phyloP scores from a whole-genome alignment of 345 rosid genomes.

The Populus ilicifolia region DNA sequence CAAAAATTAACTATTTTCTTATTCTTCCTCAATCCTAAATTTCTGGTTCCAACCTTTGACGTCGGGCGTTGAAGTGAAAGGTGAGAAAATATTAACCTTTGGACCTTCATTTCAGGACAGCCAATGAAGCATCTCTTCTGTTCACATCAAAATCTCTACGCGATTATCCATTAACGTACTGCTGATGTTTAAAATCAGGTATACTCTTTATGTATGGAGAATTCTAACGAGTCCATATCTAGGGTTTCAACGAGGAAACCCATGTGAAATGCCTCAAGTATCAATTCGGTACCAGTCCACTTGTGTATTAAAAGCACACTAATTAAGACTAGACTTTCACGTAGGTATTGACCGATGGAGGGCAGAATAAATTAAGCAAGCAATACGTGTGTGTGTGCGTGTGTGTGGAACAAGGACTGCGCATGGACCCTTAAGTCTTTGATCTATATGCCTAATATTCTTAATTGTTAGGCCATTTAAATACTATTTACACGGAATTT shows the following conservation, averaged over 20 bases:
- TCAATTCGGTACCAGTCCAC: constrained; percentile 19
- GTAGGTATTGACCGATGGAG: not conserved
- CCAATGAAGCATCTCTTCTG: not conserved
- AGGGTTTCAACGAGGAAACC: not conserved
- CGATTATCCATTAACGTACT: not conserved
- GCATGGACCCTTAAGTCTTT: not conserved
- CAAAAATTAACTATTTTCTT: too few species aligned
- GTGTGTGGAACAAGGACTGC: not conserved
- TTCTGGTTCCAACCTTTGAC: too few species aligned
- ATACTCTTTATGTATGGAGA: not conserved
- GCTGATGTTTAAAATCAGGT: not conserved
- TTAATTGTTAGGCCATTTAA: constrained; percentile 21
- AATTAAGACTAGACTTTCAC: constrained; percentile 16
- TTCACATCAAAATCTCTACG: not conserved
- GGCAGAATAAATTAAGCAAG: too few species aligned
- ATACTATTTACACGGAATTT: not conserved
- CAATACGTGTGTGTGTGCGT: not conserved
- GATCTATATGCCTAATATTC: not conserved
- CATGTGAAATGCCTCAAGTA: constrained; percentile 10
- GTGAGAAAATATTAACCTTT: not conserved
- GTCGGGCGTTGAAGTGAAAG: too few species aligned
- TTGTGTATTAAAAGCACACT: not conserved
- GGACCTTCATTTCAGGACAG: not conserved
- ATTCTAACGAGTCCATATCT: not conserved
- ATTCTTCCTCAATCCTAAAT: too few species aligned